Percentiles rank a stretch among this genome's conserved stretches.
Evolutionary conservation across 2,329 filamentous ascomycete genomes (phyloP).

Genomic region (Westerdykella aurantiaca): DNA sequence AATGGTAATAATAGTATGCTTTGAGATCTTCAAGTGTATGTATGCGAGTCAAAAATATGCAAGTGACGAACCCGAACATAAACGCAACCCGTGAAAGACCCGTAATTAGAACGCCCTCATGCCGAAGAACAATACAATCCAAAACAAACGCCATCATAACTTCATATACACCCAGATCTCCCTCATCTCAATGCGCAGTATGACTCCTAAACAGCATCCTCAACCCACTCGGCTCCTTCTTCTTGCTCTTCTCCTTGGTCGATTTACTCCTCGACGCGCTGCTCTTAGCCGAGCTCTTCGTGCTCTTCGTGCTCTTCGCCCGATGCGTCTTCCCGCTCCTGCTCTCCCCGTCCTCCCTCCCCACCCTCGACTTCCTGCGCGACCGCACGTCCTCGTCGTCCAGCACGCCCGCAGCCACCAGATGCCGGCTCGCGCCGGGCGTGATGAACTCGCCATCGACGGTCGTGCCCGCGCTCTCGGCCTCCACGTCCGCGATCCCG

Average conservation of each 20-base stretch:
- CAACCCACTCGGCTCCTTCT: constrained; percentile 41
- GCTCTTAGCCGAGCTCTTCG: constrained; percentile 21
- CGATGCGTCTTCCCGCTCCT: constrained; percentile 10
- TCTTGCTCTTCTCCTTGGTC: constrained; percentile 28
- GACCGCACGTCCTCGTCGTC: constrained; percentile 46
- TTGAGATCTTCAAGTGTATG: no score
- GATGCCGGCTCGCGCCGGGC: constrained; percentile 46
- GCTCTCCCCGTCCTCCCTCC: constrained; percentile 9
- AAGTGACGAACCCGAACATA: no score
- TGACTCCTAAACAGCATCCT: constrained; percentile 40
- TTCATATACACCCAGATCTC: constrained; percentile 1
- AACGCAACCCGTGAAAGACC: no score
- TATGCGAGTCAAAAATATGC: no score
- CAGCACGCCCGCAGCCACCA: constrained; percentile 43
- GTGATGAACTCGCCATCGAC: constrained; percentile 64
- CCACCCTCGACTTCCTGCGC: constrained; percentile 21
- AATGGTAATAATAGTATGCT: no score
- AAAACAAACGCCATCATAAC: constrained; percentile 10
- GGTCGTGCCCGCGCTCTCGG: constrained; percentile 51
- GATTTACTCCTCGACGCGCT: constrained; percentile 20
- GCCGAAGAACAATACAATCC: background rate
- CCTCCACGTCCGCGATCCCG: constrained; percentile 56
- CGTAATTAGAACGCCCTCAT: no score
- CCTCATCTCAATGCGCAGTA: constrained; percentile 11
- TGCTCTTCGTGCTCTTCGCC: constrained; percentile 24